These are phyloP conservation scores for Talaromyces ruber DNA, from an alignment of 495 filamentous ascomycete genomes.

Conservation along the genomic window DNA sequence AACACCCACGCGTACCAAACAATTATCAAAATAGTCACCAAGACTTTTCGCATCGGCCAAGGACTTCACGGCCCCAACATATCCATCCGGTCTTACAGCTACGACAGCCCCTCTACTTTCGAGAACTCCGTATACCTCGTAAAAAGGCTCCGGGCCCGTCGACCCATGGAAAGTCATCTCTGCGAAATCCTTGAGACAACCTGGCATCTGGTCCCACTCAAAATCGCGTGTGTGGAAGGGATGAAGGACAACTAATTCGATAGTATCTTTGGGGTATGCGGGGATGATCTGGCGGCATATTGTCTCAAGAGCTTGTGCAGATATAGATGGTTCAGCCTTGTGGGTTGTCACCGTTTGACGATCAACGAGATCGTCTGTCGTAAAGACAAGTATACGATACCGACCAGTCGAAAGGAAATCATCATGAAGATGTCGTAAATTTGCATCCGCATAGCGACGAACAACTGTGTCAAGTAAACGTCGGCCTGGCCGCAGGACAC, in stretches of 20 bases:
- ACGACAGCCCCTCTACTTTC: conserved; percentile 30
- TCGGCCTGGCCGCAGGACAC: conserved; percentile 25
- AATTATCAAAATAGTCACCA: neutral
- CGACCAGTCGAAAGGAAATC: conserved; percentile 64
- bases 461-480: conserved; percentile 13
- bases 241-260: conserved; percentile 47
- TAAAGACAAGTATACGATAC: conserved; percentile 58
- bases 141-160: conserved; percentile 36
- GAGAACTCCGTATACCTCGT: neutral
- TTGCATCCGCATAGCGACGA: conserved; percentile 56
- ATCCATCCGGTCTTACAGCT: conserved; percentile 60
- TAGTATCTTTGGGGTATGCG: conserved; percentile 33
- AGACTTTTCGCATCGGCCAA: neutral
- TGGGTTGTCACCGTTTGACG: neutral
- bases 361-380: neutral
- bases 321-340: neutral
- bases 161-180: conserved; percentile 60
- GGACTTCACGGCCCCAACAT: conserved; percentile 39
- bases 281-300: neutral
- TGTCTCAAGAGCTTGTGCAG: neutral
- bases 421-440: conserved; percentile 61
- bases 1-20: neutral
- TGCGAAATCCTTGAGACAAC: conserved; percentile 33
- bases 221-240: conserved; percentile 7
- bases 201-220: neutral